Evolutionary conservation across 306 rosid species (phyloP).

Genomic region (Acacia crassicarpa): DNA sequence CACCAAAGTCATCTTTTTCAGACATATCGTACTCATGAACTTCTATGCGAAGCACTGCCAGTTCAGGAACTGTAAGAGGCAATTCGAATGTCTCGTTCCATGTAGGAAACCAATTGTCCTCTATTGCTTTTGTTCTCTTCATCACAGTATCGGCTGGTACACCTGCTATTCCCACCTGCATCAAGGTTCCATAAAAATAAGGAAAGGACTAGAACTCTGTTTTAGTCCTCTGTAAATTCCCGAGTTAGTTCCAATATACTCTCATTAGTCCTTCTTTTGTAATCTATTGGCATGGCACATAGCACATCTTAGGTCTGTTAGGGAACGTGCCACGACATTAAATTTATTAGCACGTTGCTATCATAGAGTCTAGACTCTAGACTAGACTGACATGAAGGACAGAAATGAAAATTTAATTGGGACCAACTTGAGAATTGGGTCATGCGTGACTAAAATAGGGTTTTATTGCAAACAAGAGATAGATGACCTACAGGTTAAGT

Average conservation of each 20-base stretch:
- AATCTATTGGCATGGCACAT: neutral
- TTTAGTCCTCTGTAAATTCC: neutral
- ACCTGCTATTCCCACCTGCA: conserved; percentile 96
- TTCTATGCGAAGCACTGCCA: conserved; percentile 87
- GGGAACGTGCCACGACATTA: neutral
- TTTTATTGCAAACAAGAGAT: neutral
- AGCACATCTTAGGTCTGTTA: neutral
- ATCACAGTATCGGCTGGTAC: conserved; percentile 71
- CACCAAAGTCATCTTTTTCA: conserved; percentile 96
- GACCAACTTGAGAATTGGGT: neutral
- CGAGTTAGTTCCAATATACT: neutral
- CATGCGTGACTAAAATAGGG: neutral
- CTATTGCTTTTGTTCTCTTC: conserved; percentile 77
- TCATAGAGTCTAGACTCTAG: neutral
- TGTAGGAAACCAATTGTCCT: conserved; percentile 84
- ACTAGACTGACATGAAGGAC: neutral
- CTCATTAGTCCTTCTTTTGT: neutral
- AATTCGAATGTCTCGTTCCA: conserved; percentile 86
- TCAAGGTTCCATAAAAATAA: neutral
- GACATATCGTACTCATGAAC: conserved; percentile 98
- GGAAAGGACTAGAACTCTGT: neutral
- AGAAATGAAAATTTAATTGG: neutral
- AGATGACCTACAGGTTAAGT: neutral
- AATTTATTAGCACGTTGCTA: neutral
- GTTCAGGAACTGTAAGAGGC: conserved; percentile 75